Evolutionary conservation across 352 stramenopile species (phyloP).

Genomic region (Elongisporangium undulatum): DNA sequence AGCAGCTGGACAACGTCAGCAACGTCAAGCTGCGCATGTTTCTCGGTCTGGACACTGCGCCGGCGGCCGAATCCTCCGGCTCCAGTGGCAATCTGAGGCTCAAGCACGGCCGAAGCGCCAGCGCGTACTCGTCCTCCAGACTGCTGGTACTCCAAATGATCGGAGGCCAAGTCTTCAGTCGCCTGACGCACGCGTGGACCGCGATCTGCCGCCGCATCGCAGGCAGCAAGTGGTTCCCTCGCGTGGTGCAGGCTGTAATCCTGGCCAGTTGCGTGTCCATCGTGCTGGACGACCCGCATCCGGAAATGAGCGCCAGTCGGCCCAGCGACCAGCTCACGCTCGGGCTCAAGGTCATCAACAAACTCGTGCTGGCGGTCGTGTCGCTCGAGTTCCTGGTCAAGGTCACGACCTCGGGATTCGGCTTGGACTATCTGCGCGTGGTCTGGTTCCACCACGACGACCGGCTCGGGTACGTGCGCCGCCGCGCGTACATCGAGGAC

Average conservation of each 20-base stretch:
- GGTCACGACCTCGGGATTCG: conserved; percentile 72
- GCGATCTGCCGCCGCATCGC: conserved; percentile 22
- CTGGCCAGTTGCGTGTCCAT: conserved; percentile 64
- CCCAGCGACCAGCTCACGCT: conserved; percentile 26
- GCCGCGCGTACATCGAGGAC: conserved; percentile 75
- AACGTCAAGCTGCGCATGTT: conserved; percentile 80
- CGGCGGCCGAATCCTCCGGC: not conserved
- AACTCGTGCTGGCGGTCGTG: conserved; percentile 80
- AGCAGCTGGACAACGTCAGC: conserved; percentile 75
- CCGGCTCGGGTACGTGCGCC: conserved; percentile 49
- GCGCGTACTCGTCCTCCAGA: not conserved
- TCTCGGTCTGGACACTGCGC: conserved; percentile 51
- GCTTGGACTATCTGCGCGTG: conserved; percentile 55
- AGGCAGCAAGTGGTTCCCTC: conserved; percentile 38
- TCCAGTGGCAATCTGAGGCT: not conserved
- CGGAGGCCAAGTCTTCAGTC: not conserved
- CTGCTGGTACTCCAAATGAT: not conserved
- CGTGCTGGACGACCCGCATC: conserved; percentile 69
- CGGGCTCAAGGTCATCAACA: conserved; percentile 58
- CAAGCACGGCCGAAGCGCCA: not conserved
- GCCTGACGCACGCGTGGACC: conserved; percentile 3
- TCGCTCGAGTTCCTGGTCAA: conserved; percentile 79
- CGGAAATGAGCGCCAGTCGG: conserved; percentile 42
- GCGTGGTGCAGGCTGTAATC: conserved; percentile 66
- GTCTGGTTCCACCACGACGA: conserved; percentile 62